Conservation (phyloP, 768 basidiomycete genomes). For the Boletus pseudo-olivaceus region DNA sequence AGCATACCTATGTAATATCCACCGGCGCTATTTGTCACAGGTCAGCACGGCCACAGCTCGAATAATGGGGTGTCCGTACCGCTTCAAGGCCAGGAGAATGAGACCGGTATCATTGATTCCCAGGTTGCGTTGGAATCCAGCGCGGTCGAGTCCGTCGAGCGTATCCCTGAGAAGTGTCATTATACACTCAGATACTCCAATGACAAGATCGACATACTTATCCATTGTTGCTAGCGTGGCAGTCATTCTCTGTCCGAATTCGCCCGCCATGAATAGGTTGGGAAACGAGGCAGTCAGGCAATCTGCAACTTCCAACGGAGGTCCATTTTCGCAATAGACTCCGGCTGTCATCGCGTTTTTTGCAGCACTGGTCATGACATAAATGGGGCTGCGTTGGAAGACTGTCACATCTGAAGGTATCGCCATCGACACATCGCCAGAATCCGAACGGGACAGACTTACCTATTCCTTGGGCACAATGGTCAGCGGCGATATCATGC, state of each 20-base stretch:
- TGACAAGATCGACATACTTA: not conserved
- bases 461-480: not conserved
- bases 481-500: constrained; percentile 6
- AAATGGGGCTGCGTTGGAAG: constrained; percentile 5
- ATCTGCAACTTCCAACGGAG: constrained; percentile 3
- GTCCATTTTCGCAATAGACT: constrained; percentile 5
- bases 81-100: constrained; percentile 9
- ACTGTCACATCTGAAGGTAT: not conserved
- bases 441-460: not conserved
- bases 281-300: constrained; percentile 2
- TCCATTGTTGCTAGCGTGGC: not conserved
- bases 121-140: constrained; percentile 13
- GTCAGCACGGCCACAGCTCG: not conserved
- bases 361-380: constrained; percentile 2
- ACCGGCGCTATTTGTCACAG: constrained; percentile 24
- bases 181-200: not conserved
- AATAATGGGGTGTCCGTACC: constrained; percentile 4
- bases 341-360: not conserved
- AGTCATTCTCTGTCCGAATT: constrained; percentile 5
- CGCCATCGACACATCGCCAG: not conserved
- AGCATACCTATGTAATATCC: constrained; percentile 37
- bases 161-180: not conserved
- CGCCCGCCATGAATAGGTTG: not conserved
- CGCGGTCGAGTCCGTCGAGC: constrained; percentile 3
- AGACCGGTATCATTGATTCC: constrained; percentile 36